Percentiles rank a stretch among this genome's conserved stretches.
Conservation (phyloP, 805 yeast genomes). For the Wickerhamiella shivajii region DNA sequence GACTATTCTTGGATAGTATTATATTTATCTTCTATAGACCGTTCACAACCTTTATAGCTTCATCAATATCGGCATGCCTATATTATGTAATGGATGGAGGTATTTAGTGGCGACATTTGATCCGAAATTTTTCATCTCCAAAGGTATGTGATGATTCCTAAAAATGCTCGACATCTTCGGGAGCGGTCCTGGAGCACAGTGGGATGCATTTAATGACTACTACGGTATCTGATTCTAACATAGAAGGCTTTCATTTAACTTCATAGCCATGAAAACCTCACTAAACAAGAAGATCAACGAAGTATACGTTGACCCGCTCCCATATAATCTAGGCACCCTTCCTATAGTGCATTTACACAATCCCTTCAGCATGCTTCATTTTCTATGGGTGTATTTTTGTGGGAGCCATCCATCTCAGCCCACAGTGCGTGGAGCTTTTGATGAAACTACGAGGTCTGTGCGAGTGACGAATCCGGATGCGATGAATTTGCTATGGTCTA, state of each 20-base stretch:
- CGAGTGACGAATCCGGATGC: conserved; percentile 24
- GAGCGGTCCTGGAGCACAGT: conserved; percentile 20
- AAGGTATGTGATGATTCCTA: conserved; percentile 19
- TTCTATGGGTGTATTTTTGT: conserved; percentile 23
- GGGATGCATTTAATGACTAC: conserved; percentile 44
- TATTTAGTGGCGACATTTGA: too few species aligned
- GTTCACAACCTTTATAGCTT: too few species aligned
- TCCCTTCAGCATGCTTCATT: conserved; percentile 49
- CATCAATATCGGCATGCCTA: too few species aligned
- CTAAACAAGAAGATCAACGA: conserved; percentile 14
- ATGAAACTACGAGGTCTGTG: conserved; percentile 24
- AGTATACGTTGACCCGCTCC: conserved; percentile 40
- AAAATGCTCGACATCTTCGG: conserved; percentile 15
- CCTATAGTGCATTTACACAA: conserved; percentile 49
- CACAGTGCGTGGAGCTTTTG: conserved; percentile 13
- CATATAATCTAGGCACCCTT: conserved; percentile 34
- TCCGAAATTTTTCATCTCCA: conserved; percentile 3
- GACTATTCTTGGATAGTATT: too few species aligned
- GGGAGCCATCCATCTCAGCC: conserved; percentile 13
- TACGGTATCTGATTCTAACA: conserved; percentile 76
- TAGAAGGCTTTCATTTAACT: conserved; percentile 1
- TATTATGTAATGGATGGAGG: too few species aligned
- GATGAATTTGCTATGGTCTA: conserved; percentile 54
- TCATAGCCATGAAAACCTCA: not conserved
- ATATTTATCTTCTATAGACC: too few species aligned